These are phyloP conservation scores for Oidiodendron maius DNA, from an alignment of 495 filamentous ascomycete genomes.

Conservation along the genomic window DNA sequence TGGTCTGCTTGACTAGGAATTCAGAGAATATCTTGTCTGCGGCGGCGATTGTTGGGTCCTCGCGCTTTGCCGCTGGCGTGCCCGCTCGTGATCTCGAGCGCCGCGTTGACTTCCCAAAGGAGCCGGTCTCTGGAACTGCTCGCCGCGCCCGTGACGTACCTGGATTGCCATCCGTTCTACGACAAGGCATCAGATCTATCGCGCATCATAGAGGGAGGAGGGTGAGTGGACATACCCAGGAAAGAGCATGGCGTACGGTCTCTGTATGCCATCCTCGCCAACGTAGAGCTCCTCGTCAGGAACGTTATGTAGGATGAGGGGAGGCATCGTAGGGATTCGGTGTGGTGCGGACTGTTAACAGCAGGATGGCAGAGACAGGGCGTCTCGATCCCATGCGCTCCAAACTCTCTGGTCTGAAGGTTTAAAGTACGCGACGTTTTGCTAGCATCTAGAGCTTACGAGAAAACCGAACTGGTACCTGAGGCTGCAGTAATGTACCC, in stretches of 20 bases:
- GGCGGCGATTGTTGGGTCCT: constrained; percentile 48
- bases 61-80: constrained; percentile 42
- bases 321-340: constrained; percentile 34
- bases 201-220: constrained; percentile 7
- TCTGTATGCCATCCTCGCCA: constrained; percentile 47
- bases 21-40: constrained; percentile 39
- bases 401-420: too few relatives aligned
- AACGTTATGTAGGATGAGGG: constrained; percentile 53
- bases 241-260: constrained; percentile 51
- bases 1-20: constrained; percentile 11
- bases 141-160: constrained; percentile 28
- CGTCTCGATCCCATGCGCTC: too few relatives aligned
- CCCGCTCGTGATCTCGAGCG: constrained; percentile 45
- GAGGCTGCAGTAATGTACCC: too few relatives aligned
- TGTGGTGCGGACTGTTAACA: not conserved
- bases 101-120: constrained; percentile 50
- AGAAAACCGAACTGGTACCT: too few relatives aligned
- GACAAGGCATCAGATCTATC: constrained; percentile 15
- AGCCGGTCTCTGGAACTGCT: constrained; percentile 42
- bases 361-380: too few relatives aligned
- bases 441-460: too few relatives aligned
- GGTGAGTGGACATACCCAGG: constrained; percentile 36
- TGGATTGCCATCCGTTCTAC: constrained; percentile 31
- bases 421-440: too few relatives aligned
- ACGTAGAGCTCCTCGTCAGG: constrained; percentile 53